Evolutionary conservation across 306 rosid species (phyloP), one percentile per base, ranked within the genome.

Genomic region (Prunus davidiana): DNA sequence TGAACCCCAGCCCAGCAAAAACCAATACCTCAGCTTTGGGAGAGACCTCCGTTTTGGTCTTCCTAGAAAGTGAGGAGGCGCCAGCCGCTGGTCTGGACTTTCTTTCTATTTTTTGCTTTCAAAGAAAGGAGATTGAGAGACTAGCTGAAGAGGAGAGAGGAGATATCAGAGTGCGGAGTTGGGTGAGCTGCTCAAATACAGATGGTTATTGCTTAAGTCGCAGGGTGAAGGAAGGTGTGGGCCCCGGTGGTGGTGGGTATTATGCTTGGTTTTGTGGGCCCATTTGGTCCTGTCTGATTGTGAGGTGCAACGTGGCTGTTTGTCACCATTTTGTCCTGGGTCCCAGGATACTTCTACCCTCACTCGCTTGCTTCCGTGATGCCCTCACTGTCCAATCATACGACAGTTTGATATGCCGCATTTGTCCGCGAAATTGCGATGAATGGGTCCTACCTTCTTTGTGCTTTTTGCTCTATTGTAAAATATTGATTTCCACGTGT

Each of bases 281-380:
- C 74, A 51, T 30, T 6, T 27, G 64, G n/a, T 15, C 6, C 22
- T 32, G 70, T 64, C 80, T 22, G 49, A 55, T 80, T 72, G 70
- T 66, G n/a, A 72, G 22, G 1, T 38, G 60, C 77, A 51, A 79
- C 82, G 80, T 72, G 83, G 83, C 32, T 3, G 49, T 30, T 55
- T 62, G 72, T 79, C 81, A 69, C 61, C 68, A 10, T 30, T 49
- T 43, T 56, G 45, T 64, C 65, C 30, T 30, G 67, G 41, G 65
- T 8, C 51, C 22, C 14, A 0, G 30, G 63, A 12, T 5, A 18
- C 0, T 77, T 13, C 78, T 73, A 62, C 0, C 8, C 18, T 54
- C 19, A 62, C 71, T 3, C 0, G 2, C 27, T 7, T 50, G 38
- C 27, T 45, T 16, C 12, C 2, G 2, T 32, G 10, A 13, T 1